These are phyloP conservation scores for Kurtzmaniella cleridarum DNA, from an alignment of 805 yeast species.

Conservation along the genomic window DNA sequence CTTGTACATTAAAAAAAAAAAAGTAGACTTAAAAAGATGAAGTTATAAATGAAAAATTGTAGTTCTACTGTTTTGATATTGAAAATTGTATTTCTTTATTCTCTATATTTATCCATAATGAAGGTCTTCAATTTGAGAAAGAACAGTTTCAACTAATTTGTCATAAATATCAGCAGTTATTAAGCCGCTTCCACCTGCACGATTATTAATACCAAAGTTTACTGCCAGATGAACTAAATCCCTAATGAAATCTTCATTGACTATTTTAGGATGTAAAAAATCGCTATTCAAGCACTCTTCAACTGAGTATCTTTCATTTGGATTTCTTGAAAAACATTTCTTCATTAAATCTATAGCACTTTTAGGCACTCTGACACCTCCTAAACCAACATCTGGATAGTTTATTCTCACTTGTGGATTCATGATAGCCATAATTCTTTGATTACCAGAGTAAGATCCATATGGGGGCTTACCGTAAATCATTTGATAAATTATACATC, in stretches of 20 bases:
- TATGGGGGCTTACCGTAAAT: constrained; percentile 91
- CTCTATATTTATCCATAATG: constrained; percentile 21
- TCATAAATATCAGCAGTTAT: constrained; percentile 38
- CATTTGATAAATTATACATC: constrained; percentile 94
- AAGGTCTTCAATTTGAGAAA: constrained; percentile 33
- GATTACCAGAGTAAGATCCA: constrained; percentile 70
- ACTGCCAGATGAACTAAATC: constrained; percentile 76
- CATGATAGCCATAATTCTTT: constrained; percentile 77
- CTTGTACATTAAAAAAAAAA: constrained; percentile 1
- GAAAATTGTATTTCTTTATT: too few relatives aligned
- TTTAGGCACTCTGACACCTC: constrained; percentile 58
- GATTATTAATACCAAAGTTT: constrained; percentile 52
- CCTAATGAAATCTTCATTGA: constrained; percentile 58
- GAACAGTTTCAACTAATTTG: constrained; percentile 33
- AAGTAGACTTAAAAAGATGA: too few relatives aligned
- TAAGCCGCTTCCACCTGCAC: constrained; percentile 35
- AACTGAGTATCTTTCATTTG: constrained; percentile 59
- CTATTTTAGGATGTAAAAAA: constrained; percentile 71
- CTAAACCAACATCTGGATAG: constrained; percentile 60
- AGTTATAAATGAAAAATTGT: too few relatives aligned
- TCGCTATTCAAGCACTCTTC: constrained; percentile 55
- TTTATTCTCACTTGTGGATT: constrained; percentile 70
- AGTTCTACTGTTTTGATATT: too few relatives aligned
- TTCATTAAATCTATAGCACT: constrained; percentile 67
- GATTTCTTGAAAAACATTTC: constrained; percentile 68